Evolutionary conservation across 768 basidiomycete genomes (phyloP).

Genomic region (Royoungia palumana): DNA sequence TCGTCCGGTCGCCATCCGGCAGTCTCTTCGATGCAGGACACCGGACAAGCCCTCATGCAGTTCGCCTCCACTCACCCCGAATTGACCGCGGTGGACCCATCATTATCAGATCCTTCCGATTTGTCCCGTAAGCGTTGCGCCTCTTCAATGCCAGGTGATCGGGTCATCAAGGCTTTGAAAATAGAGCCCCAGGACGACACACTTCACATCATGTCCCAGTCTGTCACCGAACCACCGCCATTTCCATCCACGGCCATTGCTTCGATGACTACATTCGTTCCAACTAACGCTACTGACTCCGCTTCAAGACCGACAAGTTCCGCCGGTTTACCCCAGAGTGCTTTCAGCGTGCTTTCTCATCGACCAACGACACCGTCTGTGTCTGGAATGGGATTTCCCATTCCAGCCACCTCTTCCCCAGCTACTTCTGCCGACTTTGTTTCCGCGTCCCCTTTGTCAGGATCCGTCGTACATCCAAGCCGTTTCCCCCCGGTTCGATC

Average conservation of each 20-base stretch:
- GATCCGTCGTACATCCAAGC: conserved; percentile 18
- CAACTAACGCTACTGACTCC: conserved; percentile 27
- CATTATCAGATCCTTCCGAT: conserved; percentile 35
- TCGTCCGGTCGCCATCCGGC: conserved; percentile 22
- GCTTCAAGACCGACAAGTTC: conserved; percentile 35
- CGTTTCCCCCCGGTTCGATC: conserved; percentile 28
- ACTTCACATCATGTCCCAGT: conserved; percentile 24
- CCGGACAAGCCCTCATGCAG: conserved; percentile 22
- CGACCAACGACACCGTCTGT: conserved; percentile 15
- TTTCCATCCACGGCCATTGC: conserved; percentile 26
- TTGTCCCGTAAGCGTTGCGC: conserved; percentile 50
- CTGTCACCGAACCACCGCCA: conserved; percentile 15
- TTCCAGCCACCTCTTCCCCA: conserved; percentile 21
- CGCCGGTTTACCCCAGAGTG: conserved; percentile 19
- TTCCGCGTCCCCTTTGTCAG: conserved; percentile 20
- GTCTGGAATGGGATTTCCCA: conserved; percentile 17
- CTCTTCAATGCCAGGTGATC: conserved; percentile 44
- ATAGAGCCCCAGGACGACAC: conserved; percentile 47
- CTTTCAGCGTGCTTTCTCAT: conserved; percentile 25
- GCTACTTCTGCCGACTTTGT: conserved; percentile 21
- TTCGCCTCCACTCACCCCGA: conserved; percentile 18
- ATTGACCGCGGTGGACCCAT: conserved; percentile 18
- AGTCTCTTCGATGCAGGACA: conserved; percentile 20
- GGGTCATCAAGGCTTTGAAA: conserved; percentile 46
- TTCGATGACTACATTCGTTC: conserved; percentile 27